phyloP scores from a whole-genome alignment of 495 filamentous ascomycete genomes.

The Aspergillus avenaceus region DNA sequence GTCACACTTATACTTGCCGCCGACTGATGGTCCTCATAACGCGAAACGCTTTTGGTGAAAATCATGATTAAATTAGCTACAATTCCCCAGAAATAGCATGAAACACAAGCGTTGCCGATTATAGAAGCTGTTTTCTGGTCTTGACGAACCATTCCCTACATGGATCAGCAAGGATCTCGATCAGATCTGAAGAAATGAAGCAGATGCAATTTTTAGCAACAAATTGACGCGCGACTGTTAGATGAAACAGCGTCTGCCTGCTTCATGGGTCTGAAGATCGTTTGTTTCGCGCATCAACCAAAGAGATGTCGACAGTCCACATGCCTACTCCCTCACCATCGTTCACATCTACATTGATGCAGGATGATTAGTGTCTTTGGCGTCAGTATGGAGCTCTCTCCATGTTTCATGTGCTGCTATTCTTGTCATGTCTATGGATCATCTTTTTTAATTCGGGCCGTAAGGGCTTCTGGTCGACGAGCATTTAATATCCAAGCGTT shows the following conservation, averaged over 20 bases:
- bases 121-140: conserved; percentile 26
- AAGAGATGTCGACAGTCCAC: conserved; percentile 6
- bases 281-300: conserved; percentile 34
- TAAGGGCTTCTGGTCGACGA: conserved; percentile 18
- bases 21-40: conserved; percentile 6
- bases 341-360: conserved; percentile 4
- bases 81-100: conserved; percentile 23
- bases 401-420: conserved; percentile 42
- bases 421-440: conserved; percentile 21
- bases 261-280: conserved; percentile 19
- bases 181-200: conserved; percentile 31
- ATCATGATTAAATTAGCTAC: conserved; percentile 14
- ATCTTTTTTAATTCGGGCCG: conserved; percentile 23
- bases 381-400: conserved; percentile 35
- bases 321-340: conserved; percentile 1
- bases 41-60: conserved; percentile 8
- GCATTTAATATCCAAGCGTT: conserved; percentile 42
- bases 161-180: conserved; percentile 7
- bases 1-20: conserved; percentile 16
- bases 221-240: conserved; percentile 41
- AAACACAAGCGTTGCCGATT: conserved; percentile 37
- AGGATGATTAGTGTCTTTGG: conserved; percentile 12
- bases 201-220: conserved; percentile 45
- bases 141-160: conserved; percentile 25
- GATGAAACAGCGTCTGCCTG: conserved; percentile 35